Base-by-base conservation (phyloP, 2,329 filamentous ascomycete genomes). In the Fusarium fujikuroi region DNA sequence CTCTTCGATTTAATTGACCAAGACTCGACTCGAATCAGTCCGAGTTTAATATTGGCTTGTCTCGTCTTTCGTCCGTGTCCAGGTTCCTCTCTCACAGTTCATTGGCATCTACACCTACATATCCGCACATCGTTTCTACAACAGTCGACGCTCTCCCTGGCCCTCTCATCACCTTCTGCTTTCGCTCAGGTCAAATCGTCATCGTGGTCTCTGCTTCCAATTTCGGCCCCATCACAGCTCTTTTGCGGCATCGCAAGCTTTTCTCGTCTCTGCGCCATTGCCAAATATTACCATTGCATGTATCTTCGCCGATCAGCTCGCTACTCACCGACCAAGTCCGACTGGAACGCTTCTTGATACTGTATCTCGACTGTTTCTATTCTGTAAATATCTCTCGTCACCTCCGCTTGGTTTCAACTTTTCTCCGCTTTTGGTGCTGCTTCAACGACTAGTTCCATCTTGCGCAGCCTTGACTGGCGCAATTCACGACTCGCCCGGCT, bases 281-380 rank as follows among this genome's bases (percentile, higher is more conserved):
- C 49, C 63, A 69, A 52, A 74, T 72, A 74, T 72, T 69, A 28
- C 57, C 49, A 47, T 61, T 72, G 53, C 49, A 72, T 74, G 47
- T 64, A 59, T 54, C 67, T 56, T 60, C 56, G 63, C 67, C 57
- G 63, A 74, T 69, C 71, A 58, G 44, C 66, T 58, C 37, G 72
- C 47, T 56, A 66, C 58, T 56, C 34, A 40, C 50, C 36, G 40
- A 39, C 52, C 52, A 49, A 49, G 25, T 52, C 60, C 54, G 43
- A 69, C 66, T 60, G 58, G 52, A 72, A 69, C 72, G 69, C 72
- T 70, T 70, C 70, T 53, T 64, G 44, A 70, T 44, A 36, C 57
- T 47, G 37, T 49, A 52, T 66, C 47, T 54, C 58, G 57, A 58
- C 39, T n/a, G 58, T 43, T 70, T 34, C 53, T 60, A 54, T 44